A percentile compares a stretch with the other conserved stretches of the same genome.
Conservation (phyloP, 257 asterid genomes). For the Schizonepeta tenuifolia region DNA sequence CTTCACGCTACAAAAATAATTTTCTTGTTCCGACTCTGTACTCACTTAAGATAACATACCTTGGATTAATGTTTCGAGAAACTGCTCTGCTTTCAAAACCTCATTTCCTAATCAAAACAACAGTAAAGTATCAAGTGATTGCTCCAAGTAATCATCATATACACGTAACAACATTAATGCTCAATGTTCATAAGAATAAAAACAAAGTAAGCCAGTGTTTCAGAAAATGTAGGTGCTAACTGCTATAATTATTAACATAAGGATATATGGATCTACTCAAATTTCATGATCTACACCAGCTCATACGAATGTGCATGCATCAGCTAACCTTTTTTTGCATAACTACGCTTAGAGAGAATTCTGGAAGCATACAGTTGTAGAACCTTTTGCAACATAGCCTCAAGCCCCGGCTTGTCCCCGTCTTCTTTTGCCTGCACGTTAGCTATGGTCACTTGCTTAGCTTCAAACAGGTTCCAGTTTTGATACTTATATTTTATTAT, state of each 20-base stretch:
- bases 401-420: conserved; percentile 96
- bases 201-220: background rate
- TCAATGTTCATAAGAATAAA: background rate
- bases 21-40: conserved; percentile 17
- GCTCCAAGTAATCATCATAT: conserved; percentile 11
- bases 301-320: background rate
- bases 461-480: conserved; percentile 10
- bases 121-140: conserved; percentile 29
- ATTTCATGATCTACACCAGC: background rate
- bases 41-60: conserved; percentile 48
- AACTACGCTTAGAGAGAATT: conserved; percentile 89
- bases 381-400: conserved; percentile 96
- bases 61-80: conserved; percentile 80
- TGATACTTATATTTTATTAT: background rate
- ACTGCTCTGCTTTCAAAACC: conserved; percentile 73
- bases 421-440: conserved; percentile 84
- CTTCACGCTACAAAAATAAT: conserved; percentile 2
- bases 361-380: conserved; percentile 89
- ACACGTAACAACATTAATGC: background rate
- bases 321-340: conserved; percentile 69
- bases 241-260: background rate
- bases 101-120: conserved; percentile 66
- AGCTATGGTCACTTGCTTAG: conserved; percentile 34
- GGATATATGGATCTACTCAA: conserved; percentile 10
- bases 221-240: background rate